Percentiles rank a stretch among this genome's conserved stretches.
These are phyloP conservation scores for Petrea volubilis DNA, from an alignment of 257 asterid species.

Conservation along the genomic window DNA sequence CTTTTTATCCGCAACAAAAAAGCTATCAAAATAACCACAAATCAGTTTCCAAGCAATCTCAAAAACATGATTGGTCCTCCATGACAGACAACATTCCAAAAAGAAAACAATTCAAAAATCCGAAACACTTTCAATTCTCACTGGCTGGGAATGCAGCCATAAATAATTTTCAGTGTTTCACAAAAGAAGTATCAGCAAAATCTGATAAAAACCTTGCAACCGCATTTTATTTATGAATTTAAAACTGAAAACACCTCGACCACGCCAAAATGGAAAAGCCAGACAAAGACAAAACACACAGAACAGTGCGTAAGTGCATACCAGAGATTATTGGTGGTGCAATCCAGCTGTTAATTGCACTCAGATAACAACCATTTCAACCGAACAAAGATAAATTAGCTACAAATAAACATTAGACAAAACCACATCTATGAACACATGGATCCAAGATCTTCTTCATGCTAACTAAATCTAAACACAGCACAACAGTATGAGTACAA, in stretches of 20 bases:
- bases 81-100: too few species aligned
- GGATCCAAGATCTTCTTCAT: slow-evolving; percentile 9
- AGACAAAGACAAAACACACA: not conserved
- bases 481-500: not conserved
- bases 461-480: not conserved
- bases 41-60: too few species aligned
- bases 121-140: not conserved
- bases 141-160: not conserved
- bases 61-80: too few species aligned
- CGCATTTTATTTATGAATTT: not conserved
- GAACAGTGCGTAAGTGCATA: slow-evolving; percentile 12
- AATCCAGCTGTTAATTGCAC: not conserved
- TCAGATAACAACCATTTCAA: not conserved
- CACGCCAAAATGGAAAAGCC: not conserved
- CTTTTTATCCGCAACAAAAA: not conserved
- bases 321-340: not conserved
- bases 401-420: not conserved
- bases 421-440: not conserved
- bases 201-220: not conserved
- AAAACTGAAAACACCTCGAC: not conserved
- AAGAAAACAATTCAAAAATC: not conserved
- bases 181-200: not conserved
- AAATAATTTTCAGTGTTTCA: not conserved
- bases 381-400: not conserved
- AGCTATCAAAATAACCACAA: too few species aligned